Base-by-base conservation (phyloP, 805 yeast species). In the Ogataea nitratoaversa region DNA sequence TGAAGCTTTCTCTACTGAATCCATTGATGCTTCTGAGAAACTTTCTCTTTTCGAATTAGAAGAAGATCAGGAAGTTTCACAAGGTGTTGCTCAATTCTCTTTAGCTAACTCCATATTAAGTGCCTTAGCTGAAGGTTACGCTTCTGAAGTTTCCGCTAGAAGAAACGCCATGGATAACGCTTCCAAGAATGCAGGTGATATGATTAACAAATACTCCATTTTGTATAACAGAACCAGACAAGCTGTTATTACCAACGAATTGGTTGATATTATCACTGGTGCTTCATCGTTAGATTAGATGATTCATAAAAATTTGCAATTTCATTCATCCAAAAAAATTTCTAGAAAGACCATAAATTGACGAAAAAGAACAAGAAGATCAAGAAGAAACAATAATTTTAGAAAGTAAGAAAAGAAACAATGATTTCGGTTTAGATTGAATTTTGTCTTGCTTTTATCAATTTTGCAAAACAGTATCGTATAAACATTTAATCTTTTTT, bases 121-220 rank as follows among this genome's bases (percentile, higher is more conserved):
- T 60, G 97, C 96, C 47, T 78, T 90, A 77, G 91, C 97, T 51
- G 96, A 93, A 67, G 98, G 97, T 70, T 90, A 91, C 70, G 97
- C 98, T 47, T 86, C 98, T 44, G 99, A 91, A 77, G 78, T 90
- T 54, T 84, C 95, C 51, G 96, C 99, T 46, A 90, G 99, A 82
- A 90, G 99, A 82, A 91, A 88, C 67, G 98, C 99, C 56, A 91
- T 91, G 99, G 99, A 91, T 73, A 93, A 93, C 65, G 99, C 99
- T 49, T 89, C 97, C 56, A 91, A 93, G 93, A 91, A 91, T 67
- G 99, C 99, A 50, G 96, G 95, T 73, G 99, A 93, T 61, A 93
- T 93, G 98, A 93, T 93, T 66, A 81, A 78, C 73, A 84, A 79
- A 65, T 91, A 86, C 84, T 84, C 98, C 56, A 93, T 93, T 69